These are phyloP conservation scores for Gnetum montanum DNA, from an alignment of 75 land plant species.

Conservation along the genomic window DNA sequence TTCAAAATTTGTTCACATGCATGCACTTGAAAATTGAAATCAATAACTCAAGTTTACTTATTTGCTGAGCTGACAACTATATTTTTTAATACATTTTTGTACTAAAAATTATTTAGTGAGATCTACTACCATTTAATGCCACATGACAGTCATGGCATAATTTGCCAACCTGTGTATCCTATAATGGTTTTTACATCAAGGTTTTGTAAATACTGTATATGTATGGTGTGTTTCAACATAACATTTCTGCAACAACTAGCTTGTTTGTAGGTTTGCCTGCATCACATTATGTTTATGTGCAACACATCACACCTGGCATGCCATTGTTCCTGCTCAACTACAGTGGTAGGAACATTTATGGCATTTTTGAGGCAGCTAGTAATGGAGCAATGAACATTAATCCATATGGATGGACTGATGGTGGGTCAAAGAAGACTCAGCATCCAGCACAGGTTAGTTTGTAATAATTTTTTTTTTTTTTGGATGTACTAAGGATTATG, in stretches of 20 bases:
- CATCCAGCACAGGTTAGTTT: slow-evolving; percentile 69
- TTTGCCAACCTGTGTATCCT: no score
- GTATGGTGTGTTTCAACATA: no score
- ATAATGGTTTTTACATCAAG: no score
- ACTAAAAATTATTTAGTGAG: no score
- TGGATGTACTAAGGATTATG: not conserved
- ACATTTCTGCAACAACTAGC: not conserved
- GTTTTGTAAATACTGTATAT: no score
- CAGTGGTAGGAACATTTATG: slow-evolving; percentile 58
- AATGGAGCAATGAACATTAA: slow-evolving; percentile 58
- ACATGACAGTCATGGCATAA: no score
- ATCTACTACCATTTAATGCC: no score
- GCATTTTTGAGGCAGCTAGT: slow-evolving; percentile 70
- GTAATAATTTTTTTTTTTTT: not conserved
- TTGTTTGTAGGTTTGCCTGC: slow-evolving; percentile 57
- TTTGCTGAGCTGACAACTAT: no score
- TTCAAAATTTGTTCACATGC: no score
- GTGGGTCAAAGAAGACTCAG: slow-evolving; percentile 29
- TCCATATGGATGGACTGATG: slow-evolving; percentile 62
- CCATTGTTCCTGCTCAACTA: slow-evolving; percentile 83
- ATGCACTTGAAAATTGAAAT: no score
- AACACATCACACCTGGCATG: slow-evolving; percentile 59
- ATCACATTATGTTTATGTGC: slow-evolving; percentile 49
- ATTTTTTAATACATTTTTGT: no score
- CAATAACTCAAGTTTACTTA: no score